Conservation (phyloP, 306 rosid species). For the Quercus mongolica region DNA sequence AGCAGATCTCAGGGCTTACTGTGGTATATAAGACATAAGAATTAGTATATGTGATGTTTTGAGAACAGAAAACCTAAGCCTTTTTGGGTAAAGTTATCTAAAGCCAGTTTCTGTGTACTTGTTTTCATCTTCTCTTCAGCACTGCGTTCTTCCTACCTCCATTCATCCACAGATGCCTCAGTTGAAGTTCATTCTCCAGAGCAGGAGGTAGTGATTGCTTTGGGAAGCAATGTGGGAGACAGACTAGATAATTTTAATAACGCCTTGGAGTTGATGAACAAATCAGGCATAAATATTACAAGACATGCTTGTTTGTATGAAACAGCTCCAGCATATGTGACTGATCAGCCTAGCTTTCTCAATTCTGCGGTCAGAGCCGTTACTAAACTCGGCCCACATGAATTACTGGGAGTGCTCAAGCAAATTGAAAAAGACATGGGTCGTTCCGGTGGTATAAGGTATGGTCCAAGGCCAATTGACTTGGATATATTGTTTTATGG, state of each 20-base stretch:
- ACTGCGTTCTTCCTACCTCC: slow-evolving; percentile 31
- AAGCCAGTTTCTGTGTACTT: slow-evolving; percentile 9
- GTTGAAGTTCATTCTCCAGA: slow-evolving; percentile 62
- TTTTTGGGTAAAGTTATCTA: background rate
- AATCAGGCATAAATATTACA: slow-evolving; percentile 58
- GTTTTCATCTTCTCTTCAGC: slow-evolving; percentile 41
- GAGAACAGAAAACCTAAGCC: slow-evolving; percentile 2
- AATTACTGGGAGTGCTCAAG: slow-evolving; percentile 63
- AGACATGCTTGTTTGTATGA: slow-evolving; percentile 88
- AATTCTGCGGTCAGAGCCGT: slow-evolving; percentile 88
- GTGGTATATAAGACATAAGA: background rate
- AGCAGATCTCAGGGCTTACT: background rate
- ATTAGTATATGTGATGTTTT: background rate
- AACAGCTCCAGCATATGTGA: slow-evolving; percentile 86
- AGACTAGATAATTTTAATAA: slow-evolving; percentile 72
- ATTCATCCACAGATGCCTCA: slow-evolving; percentile 34
- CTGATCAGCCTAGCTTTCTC: slow-evolving; percentile 78
- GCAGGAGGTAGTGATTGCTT: slow-evolving; percentile 90
- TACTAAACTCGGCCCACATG: slow-evolving; percentile 87
- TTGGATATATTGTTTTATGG: slow-evolving; percentile 87
- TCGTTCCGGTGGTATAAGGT: slow-evolving; percentile 69
- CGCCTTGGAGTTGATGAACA: slow-evolving; percentile 72
- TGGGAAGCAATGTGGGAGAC: slow-evolving; percentile 88
- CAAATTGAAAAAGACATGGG: slow-evolving; percentile 74
- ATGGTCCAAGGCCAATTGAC: slow-evolving; percentile 95